Base-by-base conservation (phyloP, 1,284 basidiomycete species). In the Sporisorium iseilematis-ciliati region DNA sequence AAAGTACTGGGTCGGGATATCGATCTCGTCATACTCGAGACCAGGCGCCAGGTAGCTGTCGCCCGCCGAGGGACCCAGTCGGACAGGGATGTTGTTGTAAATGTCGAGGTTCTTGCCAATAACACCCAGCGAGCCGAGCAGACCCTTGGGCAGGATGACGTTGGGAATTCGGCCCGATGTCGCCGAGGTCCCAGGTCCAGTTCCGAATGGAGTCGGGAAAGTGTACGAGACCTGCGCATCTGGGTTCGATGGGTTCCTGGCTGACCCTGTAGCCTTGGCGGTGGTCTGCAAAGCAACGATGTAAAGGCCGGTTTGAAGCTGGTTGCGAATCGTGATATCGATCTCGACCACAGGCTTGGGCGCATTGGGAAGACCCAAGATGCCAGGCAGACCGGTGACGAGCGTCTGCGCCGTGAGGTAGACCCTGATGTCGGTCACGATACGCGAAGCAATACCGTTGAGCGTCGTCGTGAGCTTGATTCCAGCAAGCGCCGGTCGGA, bases 401-500 rank as follows among this genome's bases (percentile, higher is more conserved):
- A 76, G 45, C 5, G 66, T 75, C 25, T 72, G 21, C 0, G 71
- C 50, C 7, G 78, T 75, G 40, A 83, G 59, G 43, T 65, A 76
- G 26, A 75, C 66, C 18, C 72, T 60, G 64, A 84, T 73, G 6
- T 67, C 42, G 0, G 65, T 67, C 20, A 82, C 70, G 38, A 82
- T 70, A 33, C 77, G 68, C 52, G 70, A 57, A 18, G 62, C 82
- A 41, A 84, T 77, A 88, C 89, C 89, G 16, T 82, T 77, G 45
- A 92, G 83, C 49, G 86, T 86, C 2, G 89, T 88, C 7, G 85
- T 78, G 40, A 92, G 84, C n/a, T 86, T 86, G 31, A 92, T 85
- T 38, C 89, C 88, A 23, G 89, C 87, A 8, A 93, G 86, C 1
- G 89, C 91, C 5, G 88, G 88, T 52, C 87, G 84, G 43, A 93